Evolutionary conservation across 176 grass and related monocot species (phyloP).

Genomic region (Oryza meridionalis): DNA sequence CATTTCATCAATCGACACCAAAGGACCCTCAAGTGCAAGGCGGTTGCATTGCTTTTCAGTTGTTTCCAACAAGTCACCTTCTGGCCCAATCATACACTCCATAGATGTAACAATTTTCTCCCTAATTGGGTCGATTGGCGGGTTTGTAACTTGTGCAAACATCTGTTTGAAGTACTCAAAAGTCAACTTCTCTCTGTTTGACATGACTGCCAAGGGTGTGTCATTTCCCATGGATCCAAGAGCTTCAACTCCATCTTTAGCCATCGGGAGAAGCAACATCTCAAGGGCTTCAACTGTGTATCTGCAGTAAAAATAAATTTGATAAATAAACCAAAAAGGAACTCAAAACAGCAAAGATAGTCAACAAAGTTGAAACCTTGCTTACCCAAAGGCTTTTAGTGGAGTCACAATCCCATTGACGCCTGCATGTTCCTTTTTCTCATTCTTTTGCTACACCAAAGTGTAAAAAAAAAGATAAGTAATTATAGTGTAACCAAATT

Average conservation of each 20-base stretch:
- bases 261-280: slow-evolving; percentile 95
- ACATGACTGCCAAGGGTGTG: slow-evolving; percentile 95
- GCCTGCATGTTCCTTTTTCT: slow-evolving; percentile 50
- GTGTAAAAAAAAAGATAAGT: slow-evolving; percentile 25
- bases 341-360: slow-evolving; percentile 8
- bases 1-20: slow-evolving; percentile 91
- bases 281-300: slow-evolving; percentile 93
- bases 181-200: slow-evolving; percentile 88
- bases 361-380: slow-evolving; percentile 11
- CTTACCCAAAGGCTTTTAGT: slow-evolving; percentile 96
- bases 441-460: slow-evolving; percentile 48
- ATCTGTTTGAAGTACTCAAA: slow-evolving; percentile 99
- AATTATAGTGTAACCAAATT: slow-evolving; percentile 3
- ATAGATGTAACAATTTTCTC: slow-evolving; percentile 99
- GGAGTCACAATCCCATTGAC: slow-evolving; percentile 78
- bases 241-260: slow-evolving; percentile 75
- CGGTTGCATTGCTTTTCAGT: slow-evolving; percentile 91
- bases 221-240: slow-evolving; percentile 99
- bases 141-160: slow-evolving; percentile 99
- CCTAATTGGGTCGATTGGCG: slow-evolving; percentile 94
- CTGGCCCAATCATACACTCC: slow-evolving; percentile 97
- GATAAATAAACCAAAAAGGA: slow-evolving; percentile 25
- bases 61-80: slow-evolving; percentile 94
- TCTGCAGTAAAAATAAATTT: slow-evolving; percentile 50
- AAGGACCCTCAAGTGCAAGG: slow-evolving; percentile 75